Base-by-base conservation (phyloP, 768 basidiomycete genomes). In the Tylopilus subfusipes region DNA sequence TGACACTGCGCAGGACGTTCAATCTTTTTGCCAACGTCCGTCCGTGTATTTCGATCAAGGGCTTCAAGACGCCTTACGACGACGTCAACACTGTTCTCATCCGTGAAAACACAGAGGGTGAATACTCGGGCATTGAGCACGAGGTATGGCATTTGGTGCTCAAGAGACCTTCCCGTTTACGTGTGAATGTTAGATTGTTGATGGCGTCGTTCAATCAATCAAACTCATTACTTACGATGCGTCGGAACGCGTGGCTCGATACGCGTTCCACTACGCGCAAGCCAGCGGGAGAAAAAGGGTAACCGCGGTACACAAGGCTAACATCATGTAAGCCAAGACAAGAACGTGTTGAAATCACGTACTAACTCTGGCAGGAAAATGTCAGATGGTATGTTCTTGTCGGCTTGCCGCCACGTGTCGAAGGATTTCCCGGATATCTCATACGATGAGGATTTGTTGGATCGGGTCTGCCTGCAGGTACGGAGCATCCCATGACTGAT, bases 351-450 rank as follows among this genome's bases (percentile, higher is more conserved):
- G 36, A 27, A 31, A 31, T 53, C 47, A 53, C 30, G 50, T 62
- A 58, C 38, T 67, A 10, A 65, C 48, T 48, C 48, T 45, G 19
- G 27, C 67, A 97, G 94, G 94, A 98, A 98, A 86, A 93, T 98
- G 90, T 98, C 96, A 19, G 97, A 99, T 71, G 97, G 97, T 57
- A 97, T 98, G 94, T 99, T 99, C 82, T 78, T 99, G 73, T 89
- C 92, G 38, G 97, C 97, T 22, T 98, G 97, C 74, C 87, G 97
- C 52, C 88, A 93, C 62, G 92, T 99, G 38, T 88, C 96, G 6
- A 94, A 96, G 70, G 94, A 93, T 52, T 99, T 87, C 81, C 97
- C 97, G 19, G 84, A 87, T 56, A 83, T 99, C 65, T 78, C 82
- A 39, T 99, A 98, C 70, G 94, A 98, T 68, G 97, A 99, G 72